Percentiles rank a stretch among this genome's conserved stretches.
Evolutionary conservation across 139 green algal genomes (phyloP).

Genomic region (Eudorina sp.): DNA sequence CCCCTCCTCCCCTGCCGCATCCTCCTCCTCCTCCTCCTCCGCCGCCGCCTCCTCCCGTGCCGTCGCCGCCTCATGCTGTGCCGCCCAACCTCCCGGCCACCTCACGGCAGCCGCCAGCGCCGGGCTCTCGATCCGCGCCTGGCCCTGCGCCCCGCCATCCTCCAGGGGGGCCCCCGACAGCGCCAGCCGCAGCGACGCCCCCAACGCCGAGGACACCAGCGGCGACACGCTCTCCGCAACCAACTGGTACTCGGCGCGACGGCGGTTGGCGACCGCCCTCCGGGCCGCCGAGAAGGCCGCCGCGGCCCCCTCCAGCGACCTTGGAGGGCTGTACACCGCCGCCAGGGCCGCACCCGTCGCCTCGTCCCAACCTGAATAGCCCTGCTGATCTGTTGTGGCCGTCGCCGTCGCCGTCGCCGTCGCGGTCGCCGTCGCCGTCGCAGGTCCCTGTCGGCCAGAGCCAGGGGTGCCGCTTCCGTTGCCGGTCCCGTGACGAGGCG

Average conservation of each 20-base stretch:
- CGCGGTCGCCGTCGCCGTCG: neutral
- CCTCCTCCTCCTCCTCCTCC: neutral
- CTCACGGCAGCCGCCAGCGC: neutral
- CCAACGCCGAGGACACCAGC: neutral
- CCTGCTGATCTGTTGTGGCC: neutral
- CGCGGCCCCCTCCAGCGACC: neutral
- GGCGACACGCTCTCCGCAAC: constrained; percentile 8
- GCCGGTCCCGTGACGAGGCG: too few species aligned
- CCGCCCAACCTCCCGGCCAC: neutral
- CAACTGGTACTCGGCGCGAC: neutral
- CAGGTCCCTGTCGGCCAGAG: neutral
- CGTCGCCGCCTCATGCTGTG: too few species aligned
- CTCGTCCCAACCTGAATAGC: neutral
- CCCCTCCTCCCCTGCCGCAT: neutral
- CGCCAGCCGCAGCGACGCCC: neutral
- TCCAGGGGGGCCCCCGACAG: neutral
- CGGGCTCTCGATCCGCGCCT: neutral
- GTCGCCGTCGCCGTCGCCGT: neutral
- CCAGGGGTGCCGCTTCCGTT: neutral
- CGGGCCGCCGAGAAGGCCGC: neutral
- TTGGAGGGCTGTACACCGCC: neutral
- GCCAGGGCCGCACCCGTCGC: neutral
- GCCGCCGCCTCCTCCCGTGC: too few species aligned
- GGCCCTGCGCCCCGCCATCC: neutral
- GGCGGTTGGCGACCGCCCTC: neutral